phyloP scores from a whole-genome alignment of 768 basidiomycete species.

The Lanmaoa rubissima region DNA sequence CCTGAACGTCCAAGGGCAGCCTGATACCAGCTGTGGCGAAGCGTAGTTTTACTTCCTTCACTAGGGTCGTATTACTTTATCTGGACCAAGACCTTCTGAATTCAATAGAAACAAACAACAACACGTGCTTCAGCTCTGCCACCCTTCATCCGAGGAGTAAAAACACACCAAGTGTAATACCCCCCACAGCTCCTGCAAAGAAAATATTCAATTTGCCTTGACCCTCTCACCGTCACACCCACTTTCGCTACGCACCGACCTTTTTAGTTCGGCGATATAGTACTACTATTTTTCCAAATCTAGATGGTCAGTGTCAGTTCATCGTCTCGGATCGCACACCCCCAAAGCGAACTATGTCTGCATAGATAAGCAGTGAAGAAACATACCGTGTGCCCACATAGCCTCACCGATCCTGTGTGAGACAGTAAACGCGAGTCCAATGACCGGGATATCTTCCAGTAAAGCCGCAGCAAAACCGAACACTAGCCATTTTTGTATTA shows the following conservation, averaged over 20 bases:
- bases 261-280: conserved; percentile 38
- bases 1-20: too few relatives aligned
- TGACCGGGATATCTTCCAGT: conserved; percentile 75
- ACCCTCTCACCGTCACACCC: background rate
- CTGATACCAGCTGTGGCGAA: too few relatives aligned
- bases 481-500: conserved; percentile 37
- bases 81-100: background rate
- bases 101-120: background rate
- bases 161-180: too few relatives aligned
- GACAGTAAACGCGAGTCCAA: conserved; percentile 76
- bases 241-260: background rate
- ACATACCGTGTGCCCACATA: conserved; percentile 86
- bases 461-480: conserved; percentile 87
- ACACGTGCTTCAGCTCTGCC: too few relatives aligned
- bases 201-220: background rate
- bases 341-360: background rate
- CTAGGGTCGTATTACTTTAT: background rate
- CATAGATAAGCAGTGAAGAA: background rate
- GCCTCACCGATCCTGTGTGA: conserved; percentile 90
- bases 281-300: conserved; percentile 63
- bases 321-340: too few relatives aligned
- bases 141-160: too few relatives aligned
- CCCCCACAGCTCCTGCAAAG: background rate
- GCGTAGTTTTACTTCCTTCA: too few relatives aligned
- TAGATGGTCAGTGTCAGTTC: conserved; percentile 21